Conservation (phyloP, 345 rosid species). For the Syzygium aqueum region DNA sequence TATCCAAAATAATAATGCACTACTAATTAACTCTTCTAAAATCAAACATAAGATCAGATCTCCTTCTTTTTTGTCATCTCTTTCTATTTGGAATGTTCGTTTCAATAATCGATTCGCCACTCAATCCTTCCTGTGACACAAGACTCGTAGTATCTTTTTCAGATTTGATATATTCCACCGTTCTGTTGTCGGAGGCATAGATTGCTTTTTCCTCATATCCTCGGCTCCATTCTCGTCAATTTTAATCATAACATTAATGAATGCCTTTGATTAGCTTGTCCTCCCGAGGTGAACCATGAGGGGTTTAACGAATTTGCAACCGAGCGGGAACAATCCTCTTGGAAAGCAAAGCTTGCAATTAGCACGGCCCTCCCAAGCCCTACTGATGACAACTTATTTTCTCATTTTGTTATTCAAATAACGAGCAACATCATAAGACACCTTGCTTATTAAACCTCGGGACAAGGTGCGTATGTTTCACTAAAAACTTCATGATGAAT, state of each 20-base stretch:
- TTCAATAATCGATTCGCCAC: slow-evolving; percentile 59
- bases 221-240: slow-evolving; percentile 36
- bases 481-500: no score
- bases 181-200: slow-evolving; percentile 73
- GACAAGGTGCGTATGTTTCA: no score
- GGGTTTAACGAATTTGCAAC: no score
- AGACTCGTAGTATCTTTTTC: slow-evolving; percentile 58
- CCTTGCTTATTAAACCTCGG: no score
- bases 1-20: no score
- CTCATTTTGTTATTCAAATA: no score
- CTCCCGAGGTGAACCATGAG: no score
- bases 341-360: no score
- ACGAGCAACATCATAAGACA: no score
- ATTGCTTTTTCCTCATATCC: slow-evolving; percentile 45
- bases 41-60: neutral
- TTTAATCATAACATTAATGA: slow-evolving; percentile 44
- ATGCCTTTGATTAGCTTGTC: slow-evolving; percentile 71
- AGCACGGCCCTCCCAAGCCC: no score
- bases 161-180: slow-evolving; percentile 73
- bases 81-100: slow-evolving; percentile 62
- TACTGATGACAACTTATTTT: no score
- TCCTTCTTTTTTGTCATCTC: slow-evolving; percentile 25
- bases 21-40: neutral
- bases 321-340: no score
- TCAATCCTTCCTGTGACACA: slow-evolving; percentile 70